These are phyloP conservation scores for Malus asiatica DNA, from an alignment of 306 rosid genomes.

Conservation along the genomic window DNA sequence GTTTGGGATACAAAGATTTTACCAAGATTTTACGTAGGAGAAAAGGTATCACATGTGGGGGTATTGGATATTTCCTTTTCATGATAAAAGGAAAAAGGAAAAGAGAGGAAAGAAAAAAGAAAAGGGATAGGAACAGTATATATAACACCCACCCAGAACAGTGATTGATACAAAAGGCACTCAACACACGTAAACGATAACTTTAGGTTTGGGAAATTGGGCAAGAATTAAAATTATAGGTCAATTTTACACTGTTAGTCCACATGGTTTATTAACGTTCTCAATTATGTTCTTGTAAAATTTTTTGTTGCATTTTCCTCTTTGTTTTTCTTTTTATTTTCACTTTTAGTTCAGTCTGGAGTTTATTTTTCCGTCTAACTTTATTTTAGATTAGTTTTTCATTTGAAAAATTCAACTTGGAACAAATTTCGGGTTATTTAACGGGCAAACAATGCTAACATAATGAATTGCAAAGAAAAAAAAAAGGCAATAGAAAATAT, in stretches of 20 bases:
- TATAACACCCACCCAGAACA: background rate
- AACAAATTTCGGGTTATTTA: no score
- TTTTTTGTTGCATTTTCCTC: no score
- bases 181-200: background rate
- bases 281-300: no score
- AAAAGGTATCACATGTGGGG: conserved; percentile 1
- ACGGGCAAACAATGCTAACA: no score
- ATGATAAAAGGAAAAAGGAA: background rate
- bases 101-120: background rate
- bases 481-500: no score
- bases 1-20: background rate
- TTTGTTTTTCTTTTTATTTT: no score
- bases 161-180: conserved; percentile 1
- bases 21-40: background rate
- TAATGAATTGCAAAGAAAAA: no score
- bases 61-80: background rate
- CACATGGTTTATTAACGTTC: no score
- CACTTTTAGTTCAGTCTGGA: no score
- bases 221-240: background rate
- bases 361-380: no score
- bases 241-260: background rate
- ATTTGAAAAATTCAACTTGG: no score
- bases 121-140: background rate
- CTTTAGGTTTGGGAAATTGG: conserved; percentile 5
- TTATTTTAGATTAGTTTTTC: no score